Evolutionary conservation across 768 basidiomycete species (phyloP), one percentile per base, ranked within the genome.

Genomic region (Lactifluus volemus): DNA sequence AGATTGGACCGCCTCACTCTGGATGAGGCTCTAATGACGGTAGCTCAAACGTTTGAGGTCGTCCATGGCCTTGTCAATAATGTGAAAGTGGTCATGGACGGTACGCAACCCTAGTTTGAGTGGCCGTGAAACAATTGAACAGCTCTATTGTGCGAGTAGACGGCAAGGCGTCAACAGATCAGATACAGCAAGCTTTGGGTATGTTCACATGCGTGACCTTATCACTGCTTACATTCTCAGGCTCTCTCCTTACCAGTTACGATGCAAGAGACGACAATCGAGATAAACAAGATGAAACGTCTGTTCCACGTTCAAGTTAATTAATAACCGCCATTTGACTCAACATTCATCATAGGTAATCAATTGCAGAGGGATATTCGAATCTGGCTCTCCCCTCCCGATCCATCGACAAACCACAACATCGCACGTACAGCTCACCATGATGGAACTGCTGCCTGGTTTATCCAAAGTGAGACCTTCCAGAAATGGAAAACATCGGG

Each of bases 401-500:
- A 58, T n/a, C 47, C 49, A 1, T 58, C 56, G 10, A 58, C n/a
- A 34, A 58, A 58, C 12, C 56, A 58, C 25, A 39, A 49, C 11
- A 30, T 49, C 29, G 30, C 41, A 8, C 38, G 25, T 15, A 39
- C 21, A 7, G 19, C 32, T 39, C 49, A 34, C 8, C 21, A n/a
- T 32, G 1, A 29, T 15, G 29, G 38, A 19, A 51, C 49, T 5
- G 38, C 49, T 1, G 8, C 15, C 1, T 58, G 57, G 57, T 50
- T 44, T 14, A 49, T 36, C 14, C 38, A 12, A 5, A n/a, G 49
- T 1, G 17, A 1, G 2, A 30, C n/a, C 15, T 58, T 51, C 14
- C 4, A 19, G 5, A 29, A 32, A 4, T 58, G 57, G 57, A 32
- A 58, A 7, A 2, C 21, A 9, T 25, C 1, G 10, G 29, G 57